phyloP scores from a whole-genome alignment of 768 basidiomycete species.

The Lentinula edodes region DNA sequence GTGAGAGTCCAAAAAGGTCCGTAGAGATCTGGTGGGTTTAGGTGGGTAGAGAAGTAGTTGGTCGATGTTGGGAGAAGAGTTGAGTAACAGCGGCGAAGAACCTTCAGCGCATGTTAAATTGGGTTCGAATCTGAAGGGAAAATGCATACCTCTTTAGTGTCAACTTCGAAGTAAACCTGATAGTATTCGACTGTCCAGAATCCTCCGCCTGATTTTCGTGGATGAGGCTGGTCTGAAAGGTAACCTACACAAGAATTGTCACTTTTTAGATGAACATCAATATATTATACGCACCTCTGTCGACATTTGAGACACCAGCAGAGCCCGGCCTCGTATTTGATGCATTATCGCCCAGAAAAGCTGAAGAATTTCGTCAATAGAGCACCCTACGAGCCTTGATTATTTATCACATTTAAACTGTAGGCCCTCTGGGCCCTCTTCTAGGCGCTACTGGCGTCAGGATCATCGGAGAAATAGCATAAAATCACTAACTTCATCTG shows the following conservation, averaged over 20 bases:
- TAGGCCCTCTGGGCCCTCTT: constrained; percentile 64
- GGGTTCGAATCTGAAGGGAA: neutral
- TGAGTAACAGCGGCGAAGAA: constrained; percentile 68
- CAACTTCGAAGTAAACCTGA: constrained; percentile 84
- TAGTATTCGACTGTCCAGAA: constrained; percentile 87
- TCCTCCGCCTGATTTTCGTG: constrained; percentile 40
- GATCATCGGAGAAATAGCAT: neutral
- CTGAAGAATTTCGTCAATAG: constrained; percentile 21
- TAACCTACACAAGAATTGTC: constrained; percentile 42
- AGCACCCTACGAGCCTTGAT: neutral
- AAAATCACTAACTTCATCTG: constrained; percentile 4
- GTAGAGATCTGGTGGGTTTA: constrained; percentile 71
- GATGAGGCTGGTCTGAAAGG: constrained; percentile 44
- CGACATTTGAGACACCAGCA: constrained; percentile 42
- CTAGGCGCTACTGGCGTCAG: constrained; percentile 36
- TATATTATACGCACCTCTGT: constrained; percentile 35
- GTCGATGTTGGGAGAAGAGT: constrained; percentile 72
- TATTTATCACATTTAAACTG: constrained; percentile 58
- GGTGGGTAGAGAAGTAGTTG: constrained; percentile 56
- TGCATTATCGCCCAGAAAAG: constrained; percentile 48
- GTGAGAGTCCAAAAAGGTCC: constrained; percentile 98
- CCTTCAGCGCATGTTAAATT: constrained; percentile 30
- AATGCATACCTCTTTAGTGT: constrained; percentile 60
- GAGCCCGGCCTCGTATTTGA: constrained; percentile 19
- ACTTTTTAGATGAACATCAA: neutral